These are phyloP conservation scores for Lactifluus subvellereus DNA, from an alignment of 768 basidiomycete genomes.

Conservation along the genomic window DNA sequence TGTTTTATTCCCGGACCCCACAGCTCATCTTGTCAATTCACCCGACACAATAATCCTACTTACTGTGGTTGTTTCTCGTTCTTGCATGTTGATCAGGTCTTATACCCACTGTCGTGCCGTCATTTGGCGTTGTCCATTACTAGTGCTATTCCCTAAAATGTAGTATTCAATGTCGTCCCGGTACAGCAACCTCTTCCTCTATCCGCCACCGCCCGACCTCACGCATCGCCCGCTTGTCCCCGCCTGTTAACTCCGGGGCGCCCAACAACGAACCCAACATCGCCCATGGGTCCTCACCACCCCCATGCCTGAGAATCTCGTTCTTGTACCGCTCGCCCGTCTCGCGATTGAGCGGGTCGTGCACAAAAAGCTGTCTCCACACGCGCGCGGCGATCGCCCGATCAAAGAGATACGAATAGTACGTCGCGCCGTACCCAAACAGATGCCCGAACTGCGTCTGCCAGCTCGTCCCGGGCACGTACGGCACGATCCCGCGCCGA, in stretches of 20 bases:
- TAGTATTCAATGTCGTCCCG: conserved; percentile 49
- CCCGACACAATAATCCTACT: background rate
- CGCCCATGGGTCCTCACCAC: conserved; percentile 89
- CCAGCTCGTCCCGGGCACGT: conserved; percentile 81
- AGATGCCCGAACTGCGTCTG: conserved; percentile 96
- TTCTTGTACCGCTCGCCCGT: conserved; percentile 77
- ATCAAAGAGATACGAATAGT: conserved; percentile 97
- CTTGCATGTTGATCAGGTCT: background rate
- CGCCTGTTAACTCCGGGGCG: conserved; percentile 56
- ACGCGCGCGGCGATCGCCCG: conserved; percentile 93
- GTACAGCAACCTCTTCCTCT: conserved; percentile 60
- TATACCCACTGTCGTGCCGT: background rate
- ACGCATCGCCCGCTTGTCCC: conserved; percentile 80
- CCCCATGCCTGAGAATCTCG: conserved; percentile 74
- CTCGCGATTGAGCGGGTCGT: conserved; percentile 60
- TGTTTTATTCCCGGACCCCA: background rate
- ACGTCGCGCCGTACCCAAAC: conserved; percentile 94
- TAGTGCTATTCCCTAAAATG: background rate
- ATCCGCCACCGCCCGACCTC: conserved; percentile 87
- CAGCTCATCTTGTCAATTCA: background rate
- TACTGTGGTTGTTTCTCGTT: background rate
- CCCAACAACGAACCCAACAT: conserved; percentile 75
- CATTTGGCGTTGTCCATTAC: background rate
- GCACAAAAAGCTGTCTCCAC: conserved; percentile 69
- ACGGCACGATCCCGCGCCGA: conserved; percentile 71